Evolutionary conservation across 2,329 filamentous ascomycete genomes (phyloP).

Genomic region (Leptoxyphium fumago): DNA sequence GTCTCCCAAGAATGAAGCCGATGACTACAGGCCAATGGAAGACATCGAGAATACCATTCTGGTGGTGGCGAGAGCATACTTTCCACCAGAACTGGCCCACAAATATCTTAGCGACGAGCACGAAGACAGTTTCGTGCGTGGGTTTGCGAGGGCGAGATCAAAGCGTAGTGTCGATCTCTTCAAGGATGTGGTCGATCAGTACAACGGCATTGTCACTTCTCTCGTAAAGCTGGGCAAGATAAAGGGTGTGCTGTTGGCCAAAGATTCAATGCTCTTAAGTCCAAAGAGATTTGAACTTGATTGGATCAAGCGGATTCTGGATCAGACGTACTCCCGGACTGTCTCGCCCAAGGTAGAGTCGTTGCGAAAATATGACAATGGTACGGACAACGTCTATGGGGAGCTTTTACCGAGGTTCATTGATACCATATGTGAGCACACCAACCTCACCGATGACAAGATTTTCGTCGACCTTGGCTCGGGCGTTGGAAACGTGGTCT

Average conservation of each 20-base stretch:
- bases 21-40: slow-evolving; percentile 50
- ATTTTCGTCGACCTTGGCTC: slow-evolving; percentile 92
- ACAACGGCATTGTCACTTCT: neutral
- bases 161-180: slow-evolving; percentile 60
- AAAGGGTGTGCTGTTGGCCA: slow-evolving; percentile 52
- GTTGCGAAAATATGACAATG: slow-evolving; percentile 73
- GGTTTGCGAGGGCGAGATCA: slow-evolving; percentile 59
- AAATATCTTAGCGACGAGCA: slow-evolving; percentile 56
- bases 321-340: slow-evolving; percentile 77
- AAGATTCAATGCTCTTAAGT: slow-evolving; percentile 45
- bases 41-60: slow-evolving; percentile 43
- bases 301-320: slow-evolving; percentile 46
- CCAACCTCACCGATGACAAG: slow-evolving; percentile 63
- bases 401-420: slow-evolving; percentile 79
- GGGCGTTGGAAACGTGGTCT: slow-evolving; percentile 86
- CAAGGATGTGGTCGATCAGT: slow-evolving; percentile 53
- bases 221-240: slow-evolving; percentile 41
- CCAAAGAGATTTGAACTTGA: slow-evolving; percentile 40
- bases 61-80: slow-evolving; percentile 56
- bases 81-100: slow-evolving; percentile 53
- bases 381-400: slow-evolving; percentile 87
- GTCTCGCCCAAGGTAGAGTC: slow-evolving; percentile 80
- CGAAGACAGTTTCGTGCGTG: slow-evolving; percentile 51
- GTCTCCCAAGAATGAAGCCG: slow-evolving; percentile 53
- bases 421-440: slow-evolving; percentile 64